These are phyloP conservation scores for Komagataella phaffii DNA, from an alignment of 805 yeast species.

Conservation along the genomic window DNA sequence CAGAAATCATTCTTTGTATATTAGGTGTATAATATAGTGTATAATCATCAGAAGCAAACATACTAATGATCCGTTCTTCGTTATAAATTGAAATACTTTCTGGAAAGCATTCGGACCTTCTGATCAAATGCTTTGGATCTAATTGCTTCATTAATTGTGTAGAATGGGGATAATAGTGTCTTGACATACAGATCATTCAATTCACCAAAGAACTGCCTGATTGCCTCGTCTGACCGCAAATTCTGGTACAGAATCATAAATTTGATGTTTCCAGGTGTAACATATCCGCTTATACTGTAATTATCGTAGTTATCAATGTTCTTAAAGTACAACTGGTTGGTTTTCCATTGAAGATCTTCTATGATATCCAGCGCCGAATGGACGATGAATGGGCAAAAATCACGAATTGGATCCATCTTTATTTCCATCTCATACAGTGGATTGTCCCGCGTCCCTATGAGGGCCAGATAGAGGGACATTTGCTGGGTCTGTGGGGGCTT, in stretches of 20 bases:
- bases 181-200: conserved; percentile 82
- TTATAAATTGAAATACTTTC: conserved; percentile 45
- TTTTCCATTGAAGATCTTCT: conserved; percentile 79
- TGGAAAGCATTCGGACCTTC: conserved; percentile 57
- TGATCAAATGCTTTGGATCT: conserved; percentile 63
- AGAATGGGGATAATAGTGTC: conserved; percentile 77
- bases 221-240: conserved; percentile 50
- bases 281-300: conserved; percentile 65
- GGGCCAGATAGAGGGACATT: conserved; percentile 81
- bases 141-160: conserved; percentile 62
- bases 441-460: conserved; percentile 75
- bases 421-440: conserved; percentile 85
- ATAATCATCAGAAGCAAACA: neutral
- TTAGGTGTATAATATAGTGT: conserved; percentile 1
- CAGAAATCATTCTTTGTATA: neutral
- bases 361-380: conserved; percentile 87
- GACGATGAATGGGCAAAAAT: conserved; percentile 75
- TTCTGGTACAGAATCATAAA: conserved; percentile 56
- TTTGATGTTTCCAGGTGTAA: conserved; percentile 81
- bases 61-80: conserved; percentile 4
- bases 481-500: conserved; percentile 8
- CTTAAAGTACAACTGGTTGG: conserved; percentile 53
- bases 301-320: conserved; percentile 81
- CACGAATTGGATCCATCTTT: conserved; percentile 61
- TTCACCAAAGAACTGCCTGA: conserved; percentile 74